Base-by-base conservation (phyloP, 2,329 filamentous ascomycete species). In the Chaetomiaceae sp. region DNA sequence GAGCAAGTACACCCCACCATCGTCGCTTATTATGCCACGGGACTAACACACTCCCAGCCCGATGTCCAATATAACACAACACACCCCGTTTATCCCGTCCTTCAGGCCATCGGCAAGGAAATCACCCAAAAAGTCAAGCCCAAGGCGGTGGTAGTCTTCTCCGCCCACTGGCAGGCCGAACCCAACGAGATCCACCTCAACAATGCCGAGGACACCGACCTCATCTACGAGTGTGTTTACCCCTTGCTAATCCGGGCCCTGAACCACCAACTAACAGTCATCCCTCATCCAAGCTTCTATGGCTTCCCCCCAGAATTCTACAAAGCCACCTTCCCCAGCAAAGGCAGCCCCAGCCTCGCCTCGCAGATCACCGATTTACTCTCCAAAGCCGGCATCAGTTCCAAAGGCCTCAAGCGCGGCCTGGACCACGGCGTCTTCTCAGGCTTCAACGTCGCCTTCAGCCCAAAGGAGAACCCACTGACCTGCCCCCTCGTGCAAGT, bases 381-480 rank as follows among this genome's bases (percentile, higher is more conserved):
- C 5, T 69, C 71, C 3, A 65, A 75, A 4, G 77, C 80, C 1
- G 82, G 80, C 1, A 85, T 88, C 58, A 72, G 79, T 48, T 78
- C 80, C 1, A 71, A 80, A 55, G 78, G 78, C 2, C 77, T 83
- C 0, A 76, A 79, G 41, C 73, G 86, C 36, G 87, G 86, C 0
- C 73, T 89, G 1, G 87, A 90, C 62, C 87, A 90, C 64, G 87
- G 87, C 18, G 85, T 90, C 21, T 90, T 85, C 76, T 84, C 80
- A 0, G 80, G 81, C 10, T 89, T 90, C 66, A 78, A 73, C 57
- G 75, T 77, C 16, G 82, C 82, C 14, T 87, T 87, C 64, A 68
- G 82, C 50, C 82, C 82, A 0, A 71, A 79, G 14, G 65, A 72
- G 6, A 87, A 87, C 62, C 81, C 84, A 1, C 66, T 87, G 10